Evolutionary conservation across 192 early-diverging fungal genomes (phyloP).

Genomic region (Coemansia sp.): DNA sequence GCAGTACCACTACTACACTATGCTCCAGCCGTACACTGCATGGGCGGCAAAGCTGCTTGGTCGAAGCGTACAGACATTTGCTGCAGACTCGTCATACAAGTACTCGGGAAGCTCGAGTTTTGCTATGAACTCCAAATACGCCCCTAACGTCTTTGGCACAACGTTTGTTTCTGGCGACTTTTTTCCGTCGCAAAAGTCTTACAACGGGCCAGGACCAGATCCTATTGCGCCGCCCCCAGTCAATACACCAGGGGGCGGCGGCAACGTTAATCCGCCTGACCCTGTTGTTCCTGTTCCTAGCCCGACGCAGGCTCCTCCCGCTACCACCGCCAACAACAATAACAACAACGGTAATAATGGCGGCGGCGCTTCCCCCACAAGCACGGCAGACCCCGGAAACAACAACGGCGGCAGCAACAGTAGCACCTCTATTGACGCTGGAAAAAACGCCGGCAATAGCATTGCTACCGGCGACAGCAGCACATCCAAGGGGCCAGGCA

Average conservation of each 20-base stretch:
- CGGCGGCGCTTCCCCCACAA: too few relatives aligned
- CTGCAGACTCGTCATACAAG: constrained; percentile 9
- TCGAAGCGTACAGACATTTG: constrained; percentile 16
- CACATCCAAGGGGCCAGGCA: too few relatives aligned
- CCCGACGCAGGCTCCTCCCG: too few relatives aligned
- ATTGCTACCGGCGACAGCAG: not conserved
- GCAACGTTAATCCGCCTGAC: too few relatives aligned
- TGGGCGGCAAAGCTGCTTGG: constrained; percentile 30
- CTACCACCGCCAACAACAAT: too few relatives aligned
- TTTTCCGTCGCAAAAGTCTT: constrained; percentile 23
- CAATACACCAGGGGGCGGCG: too few relatives aligned
- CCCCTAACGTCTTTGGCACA: constrained; percentile 20
- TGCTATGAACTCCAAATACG: constrained; percentile 9
- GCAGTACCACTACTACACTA: constrained; percentile 35
- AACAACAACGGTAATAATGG: too few relatives aligned
- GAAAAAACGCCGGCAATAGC: not conserved
- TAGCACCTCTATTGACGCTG: not conserved
- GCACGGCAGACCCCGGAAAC: not conserved
- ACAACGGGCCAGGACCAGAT: constrained; percentile 13
- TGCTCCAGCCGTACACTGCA: constrained; percentile 33
- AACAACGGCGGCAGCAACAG: not conserved
- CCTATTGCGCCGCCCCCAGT: not conserved
- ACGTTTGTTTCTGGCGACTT: constrained; percentile 25
- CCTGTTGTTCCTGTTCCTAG: too few relatives aligned
- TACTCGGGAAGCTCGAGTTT: constrained; percentile 12